Evolutionary conservation across 225 moss, liverwort and hornwort species (phyloP), one percentile per base, ranked within the genome.

Genomic region (Anthoceros angustus): DNA sequence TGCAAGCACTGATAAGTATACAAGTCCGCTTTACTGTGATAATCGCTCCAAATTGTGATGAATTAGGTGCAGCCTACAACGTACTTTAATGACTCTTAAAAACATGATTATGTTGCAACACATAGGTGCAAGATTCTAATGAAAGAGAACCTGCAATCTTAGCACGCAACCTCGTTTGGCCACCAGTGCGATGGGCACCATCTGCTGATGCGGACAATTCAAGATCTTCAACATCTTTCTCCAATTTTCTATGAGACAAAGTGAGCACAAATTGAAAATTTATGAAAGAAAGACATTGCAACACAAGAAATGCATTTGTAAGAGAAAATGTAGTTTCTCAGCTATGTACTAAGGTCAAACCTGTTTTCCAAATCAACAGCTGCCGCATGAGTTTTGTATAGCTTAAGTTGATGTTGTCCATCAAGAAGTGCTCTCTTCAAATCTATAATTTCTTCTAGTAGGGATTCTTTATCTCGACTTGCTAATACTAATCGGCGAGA

Each of bases 361-460:
- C 87, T 90, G 64, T 94, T 94, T 69, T 90, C 87, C 79, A 82
- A 80, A 69, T 90, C 90, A 38, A 86, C 77, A 76, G 87, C 82
- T 39, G 87, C 83, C 3, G 90, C 94, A 77, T 88, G 94, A 64
- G 87, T 87, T 71, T 90, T 88, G 48, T 86, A 84, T 64, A 86
- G 84, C 32, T 89, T 82, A 63, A 87, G 86, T 42, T 90, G 90
- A 40, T 79, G 77, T 70, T 94, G 90, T 70, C 86, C 81, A 46
- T 86, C 93, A 24, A 79, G 75, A 21, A 88, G 68, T 23, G 84
- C 84, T 8, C 86, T 83, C 77, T 94, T 90, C 60, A 94, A 72
- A 61, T 87, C 90, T 42, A 88, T 63, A 62, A 94, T 83, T 65
- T 94, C 87, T 32, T 90, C 84, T 43, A 87, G 41, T 39, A 90